These are phyloP conservation scores for Penicillium cinerascens DNA, from an alignment of 495 filamentous ascomycete genomes.

Conservation along the genomic window DNA sequence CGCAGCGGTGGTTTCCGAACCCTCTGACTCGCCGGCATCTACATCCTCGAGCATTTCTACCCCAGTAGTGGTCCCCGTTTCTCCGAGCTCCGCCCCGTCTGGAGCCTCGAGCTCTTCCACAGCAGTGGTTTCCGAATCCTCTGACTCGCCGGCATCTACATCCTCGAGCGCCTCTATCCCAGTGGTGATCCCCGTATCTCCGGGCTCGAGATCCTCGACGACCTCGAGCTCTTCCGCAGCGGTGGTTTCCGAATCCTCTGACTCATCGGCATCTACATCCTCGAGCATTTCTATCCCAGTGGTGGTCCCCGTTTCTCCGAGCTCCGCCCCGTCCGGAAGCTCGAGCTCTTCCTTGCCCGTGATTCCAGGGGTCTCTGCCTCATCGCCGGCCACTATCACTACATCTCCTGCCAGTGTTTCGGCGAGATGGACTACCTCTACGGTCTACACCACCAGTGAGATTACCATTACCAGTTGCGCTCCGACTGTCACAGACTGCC, in stretches of 20 bases:
- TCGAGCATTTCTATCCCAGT: background rate
- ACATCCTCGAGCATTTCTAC: background rate
- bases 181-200: background rate
- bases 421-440: conserved; percentile 49
- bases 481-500: conserved; percentile 56
- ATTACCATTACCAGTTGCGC: conserved; percentile 58
- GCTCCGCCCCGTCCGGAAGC: background rate
- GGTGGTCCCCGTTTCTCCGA: background rate
- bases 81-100: background rate
- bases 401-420: conserved; percentile 13
- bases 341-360: conserved; percentile 1
- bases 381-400: background rate
- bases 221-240: background rate
- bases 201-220: background rate
- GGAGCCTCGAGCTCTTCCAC: background rate
- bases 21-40: background rate
- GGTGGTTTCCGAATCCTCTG: background rate
- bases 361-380: background rate
- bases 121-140: too few species aligned
- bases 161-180: too few species aligned
- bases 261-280: background rate
- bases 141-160: background rate
- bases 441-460: conserved; percentile 56
- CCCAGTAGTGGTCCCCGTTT: background rate
- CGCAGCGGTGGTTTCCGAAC: background rate